Base-by-base conservation (phyloP, 371 early-diverging fungal species). In the Capillidium rhysosporum region DNA sequence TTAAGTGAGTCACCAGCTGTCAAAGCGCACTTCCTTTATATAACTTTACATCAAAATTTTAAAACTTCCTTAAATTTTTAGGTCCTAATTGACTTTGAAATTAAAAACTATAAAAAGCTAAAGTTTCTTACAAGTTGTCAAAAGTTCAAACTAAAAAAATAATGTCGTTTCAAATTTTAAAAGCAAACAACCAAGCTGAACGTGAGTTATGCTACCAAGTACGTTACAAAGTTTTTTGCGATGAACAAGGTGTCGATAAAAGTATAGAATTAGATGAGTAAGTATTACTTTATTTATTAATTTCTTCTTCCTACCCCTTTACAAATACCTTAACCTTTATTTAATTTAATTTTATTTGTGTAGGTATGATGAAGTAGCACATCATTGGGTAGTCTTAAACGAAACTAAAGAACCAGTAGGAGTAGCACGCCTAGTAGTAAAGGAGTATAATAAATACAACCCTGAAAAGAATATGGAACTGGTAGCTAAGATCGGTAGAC, bases 261-360 rank as follows among this genome's bases (percentile, higher is more conserved):
- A 46, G 59, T 1, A 58, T 57, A 12, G 68, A 69, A 56, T 47
- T 49, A 5, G 68, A 71, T 25, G 63, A 64, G 71, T 71, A 64
- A 52, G 49, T n/a, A 41, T 40, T n/a, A 7, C n/a, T n/a, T 49
- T 18, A 18, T 24, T 44, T 28, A 49, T 26, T 40, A 23, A 24
- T 28, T 8, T 54, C 25, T 25, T 9, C 10, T 21, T 30, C 7
- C 40, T 24, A 49, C 16, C 16, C 9, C 16, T 39, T 16, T 12
- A 39, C n/a, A n/a, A n/a, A n/a, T n/a, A n/a, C n/a, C n/a, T n/a
- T n/a, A n/a, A n/a, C n/a, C n/a, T 39, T 39, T 12, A 16, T 16
- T 39, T 12, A 43, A 18, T 18, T 18, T 43, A 14, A 43, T 7
- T 16, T 18, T 43, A 18, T 43, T 43, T 16, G 7, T 43, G 5